Percentiles rank a stretch among this genome's conserved stretches.
phyloP scores from a whole-genome alignment of 2,329 filamentous ascomycete genomes.

The Talaromyces piceae region DNA sequence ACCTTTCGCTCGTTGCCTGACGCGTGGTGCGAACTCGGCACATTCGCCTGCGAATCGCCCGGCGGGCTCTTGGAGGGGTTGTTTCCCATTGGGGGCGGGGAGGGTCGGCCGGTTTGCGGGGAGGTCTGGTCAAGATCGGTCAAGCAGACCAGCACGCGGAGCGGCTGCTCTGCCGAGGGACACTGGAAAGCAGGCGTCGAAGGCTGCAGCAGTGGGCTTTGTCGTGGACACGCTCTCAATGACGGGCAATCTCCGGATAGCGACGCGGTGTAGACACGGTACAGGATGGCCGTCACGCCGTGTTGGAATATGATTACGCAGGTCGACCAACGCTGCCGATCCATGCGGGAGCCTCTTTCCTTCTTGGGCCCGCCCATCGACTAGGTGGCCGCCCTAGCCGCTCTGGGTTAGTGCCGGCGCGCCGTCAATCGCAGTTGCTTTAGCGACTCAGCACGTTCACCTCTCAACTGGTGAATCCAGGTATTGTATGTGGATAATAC shows the following conservation, averaged over 20 bases:
- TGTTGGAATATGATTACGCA: background rate
- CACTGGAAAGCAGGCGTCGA: no score
- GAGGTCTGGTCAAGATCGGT: constrained; percentile 5
- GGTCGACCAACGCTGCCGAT: background rate
- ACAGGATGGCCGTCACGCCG: background rate
- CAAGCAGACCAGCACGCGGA: constrained; percentile 17
- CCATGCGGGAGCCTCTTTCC: background rate
- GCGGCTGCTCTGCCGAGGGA: constrained; percentile 12
- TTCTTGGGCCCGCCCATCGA: background rate
- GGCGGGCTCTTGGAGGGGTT: constrained; percentile 39
- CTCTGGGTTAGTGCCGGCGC: background rate
- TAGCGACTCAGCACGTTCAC: no score
- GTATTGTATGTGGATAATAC: no score
- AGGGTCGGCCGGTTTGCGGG: constrained; percentile 10
- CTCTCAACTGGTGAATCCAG: no score
- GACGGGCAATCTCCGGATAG: background rate
- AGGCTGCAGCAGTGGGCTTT: constrained; percentile 7
- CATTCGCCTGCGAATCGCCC: constrained; percentile 22
- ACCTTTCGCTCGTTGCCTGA: constrained; percentile 31
- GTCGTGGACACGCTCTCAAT: background rate
- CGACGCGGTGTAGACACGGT: background rate
- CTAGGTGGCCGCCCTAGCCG: background rate
- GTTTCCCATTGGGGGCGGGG: constrained; percentile 40
- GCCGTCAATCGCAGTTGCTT: no score
- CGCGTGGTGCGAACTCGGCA: constrained; percentile 18